Conservation (phyloP, 2,329 filamentous ascomycete species). For the Hortaea sp. region DNA sequence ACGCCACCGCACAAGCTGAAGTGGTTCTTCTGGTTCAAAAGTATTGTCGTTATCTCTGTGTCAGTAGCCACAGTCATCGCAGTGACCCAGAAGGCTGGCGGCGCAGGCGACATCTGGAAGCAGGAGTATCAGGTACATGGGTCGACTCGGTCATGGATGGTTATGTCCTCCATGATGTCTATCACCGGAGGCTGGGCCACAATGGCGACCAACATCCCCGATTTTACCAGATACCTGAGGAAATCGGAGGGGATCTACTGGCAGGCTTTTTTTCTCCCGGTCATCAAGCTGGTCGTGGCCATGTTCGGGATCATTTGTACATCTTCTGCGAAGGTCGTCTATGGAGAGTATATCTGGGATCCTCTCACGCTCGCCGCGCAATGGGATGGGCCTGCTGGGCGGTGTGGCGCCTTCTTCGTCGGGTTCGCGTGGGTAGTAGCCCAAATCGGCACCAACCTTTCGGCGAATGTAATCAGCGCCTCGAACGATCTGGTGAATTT, state of each 20-base stretch:
- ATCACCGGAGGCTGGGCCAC: conserved; percentile 23
- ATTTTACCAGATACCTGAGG: conserved; percentile 28
- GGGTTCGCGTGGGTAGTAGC: conserved; percentile 42
- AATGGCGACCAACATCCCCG: conserved; percentile 27
- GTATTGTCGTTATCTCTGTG: conserved; percentile 40
- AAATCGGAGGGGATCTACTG: conserved; percentile 24
- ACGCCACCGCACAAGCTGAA: conserved; percentile 43
- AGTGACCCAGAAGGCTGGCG: conserved; percentile 19
- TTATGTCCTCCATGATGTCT: conserved; percentile 20
- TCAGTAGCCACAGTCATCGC: conserved; percentile 39
- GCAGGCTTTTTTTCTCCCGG: conserved; percentile 34
- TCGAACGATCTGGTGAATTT: conserved; percentile 45
- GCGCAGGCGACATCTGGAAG: conserved; percentile 18
- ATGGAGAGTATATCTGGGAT: conserved; percentile 36
- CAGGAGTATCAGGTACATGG: conserved; percentile 20
- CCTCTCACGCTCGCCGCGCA: conserved; percentile 27
- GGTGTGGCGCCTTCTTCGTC: conserved; percentile 25
- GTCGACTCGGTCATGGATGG: conserved; percentile 16
- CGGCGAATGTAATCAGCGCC: conserved; percentile 43
- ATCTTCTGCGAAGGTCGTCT: conserved; percentile 44
- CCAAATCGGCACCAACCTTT: conserved; percentile 43
- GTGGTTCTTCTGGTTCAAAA: conserved; percentile 25
- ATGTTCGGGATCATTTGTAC: conserved; percentile 49
- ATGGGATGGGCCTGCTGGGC: conserved; percentile 21
- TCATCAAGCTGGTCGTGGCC: conserved; percentile 39